phyloP scores from a whole-genome alignment of 331 rosid genomes.

The Stylosanthes scabra region DNA sequence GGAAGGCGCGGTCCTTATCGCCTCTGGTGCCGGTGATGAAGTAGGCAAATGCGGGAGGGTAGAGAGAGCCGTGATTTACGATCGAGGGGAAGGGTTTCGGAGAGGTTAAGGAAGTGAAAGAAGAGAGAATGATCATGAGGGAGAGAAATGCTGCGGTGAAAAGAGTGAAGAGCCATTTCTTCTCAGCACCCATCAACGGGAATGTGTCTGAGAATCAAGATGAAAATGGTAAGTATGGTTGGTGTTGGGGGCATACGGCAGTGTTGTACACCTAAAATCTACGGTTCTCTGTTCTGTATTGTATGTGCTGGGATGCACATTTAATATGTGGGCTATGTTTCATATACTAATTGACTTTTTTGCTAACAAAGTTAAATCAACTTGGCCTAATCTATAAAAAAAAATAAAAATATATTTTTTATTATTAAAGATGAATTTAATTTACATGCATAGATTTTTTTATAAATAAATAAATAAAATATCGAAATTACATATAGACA shows the following conservation, averaged over 20 bases:
- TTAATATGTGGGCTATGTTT: too few species aligned
- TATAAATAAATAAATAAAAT: too few species aligned
- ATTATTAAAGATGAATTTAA: too few species aligned
- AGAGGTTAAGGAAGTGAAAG: conserved; percentile 64
- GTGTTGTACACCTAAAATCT: too few species aligned
- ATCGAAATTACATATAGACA: too few species aligned
- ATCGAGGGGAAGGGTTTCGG: conserved; percentile 64
- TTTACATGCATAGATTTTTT: too few species aligned
- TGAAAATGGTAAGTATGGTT: conserved; percentile 1
- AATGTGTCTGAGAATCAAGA: neutral
- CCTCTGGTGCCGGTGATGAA: conserved; percentile 66
- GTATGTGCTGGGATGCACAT: too few species aligned
- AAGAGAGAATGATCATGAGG: conserved; percentile 57
- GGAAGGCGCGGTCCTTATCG: conserved; percentile 71
- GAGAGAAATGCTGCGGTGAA: conserved; percentile 68
- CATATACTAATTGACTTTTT: too few species aligned
- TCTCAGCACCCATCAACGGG: conserved; percentile 78
- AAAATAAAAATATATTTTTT: too few species aligned
- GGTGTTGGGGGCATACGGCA: neutral
- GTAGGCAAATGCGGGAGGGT: conserved; percentile 89
- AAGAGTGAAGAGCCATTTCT: conserved; percentile 81
- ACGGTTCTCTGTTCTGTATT: too few species aligned
- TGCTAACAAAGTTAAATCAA: too few species aligned
- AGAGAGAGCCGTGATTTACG: conserved; percentile 59
- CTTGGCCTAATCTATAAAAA: too few species aligned